Percentiles rank a stretch among this genome's conserved stretches.
Evolutionary conservation across 768 basidiomycete species (phyloP).

Genomic region (Jaapia argillacea): DNA sequence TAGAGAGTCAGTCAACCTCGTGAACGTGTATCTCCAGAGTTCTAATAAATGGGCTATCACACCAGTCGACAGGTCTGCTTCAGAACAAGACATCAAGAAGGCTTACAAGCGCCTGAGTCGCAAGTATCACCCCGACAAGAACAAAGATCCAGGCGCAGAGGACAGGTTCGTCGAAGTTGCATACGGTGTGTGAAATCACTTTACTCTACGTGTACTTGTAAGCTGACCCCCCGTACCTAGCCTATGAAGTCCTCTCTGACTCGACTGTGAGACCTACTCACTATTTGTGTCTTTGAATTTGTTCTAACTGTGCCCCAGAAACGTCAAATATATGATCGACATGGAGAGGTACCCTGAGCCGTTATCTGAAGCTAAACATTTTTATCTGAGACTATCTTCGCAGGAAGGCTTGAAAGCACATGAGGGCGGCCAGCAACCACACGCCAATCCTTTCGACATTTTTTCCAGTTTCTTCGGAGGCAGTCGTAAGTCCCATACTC

Average conservation of each 20-base stretch:
- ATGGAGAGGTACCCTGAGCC: conserved; percentile 86
- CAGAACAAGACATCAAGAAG: conserved; percentile 82
- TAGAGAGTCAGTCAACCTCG: conserved; percentile 59
- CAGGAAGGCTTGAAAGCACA: conserved; percentile 89
- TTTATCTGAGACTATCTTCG: background rate
- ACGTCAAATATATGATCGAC: conserved; percentile 87
- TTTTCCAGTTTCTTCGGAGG: conserved; percentile 90
- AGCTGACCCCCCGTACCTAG: conserved; percentile 24
- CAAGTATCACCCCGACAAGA: conserved; percentile 94
- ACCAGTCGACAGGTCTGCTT: conserved; percentile 63
- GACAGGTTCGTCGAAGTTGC: conserved; percentile 87
- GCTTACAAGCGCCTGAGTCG: conserved; percentile 87
- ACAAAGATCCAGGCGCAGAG: conserved; percentile 74
- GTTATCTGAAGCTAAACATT: conserved; percentile 5
- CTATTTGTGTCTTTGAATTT: background rate
- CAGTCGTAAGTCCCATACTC: conserved; percentile 48
- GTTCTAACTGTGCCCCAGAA: conserved; percentile 39
- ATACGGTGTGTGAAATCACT: conserved; percentile 46
- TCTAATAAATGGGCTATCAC: conserved; percentile 10
- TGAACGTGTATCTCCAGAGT: conserved; percentile 12
- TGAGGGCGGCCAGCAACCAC: conserved; percentile 69
- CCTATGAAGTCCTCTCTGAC: conserved; percentile 94
- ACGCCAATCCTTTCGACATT: conserved; percentile 88
- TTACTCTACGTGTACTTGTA: background rate
- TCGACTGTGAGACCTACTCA: conserved; percentile 39